Percentiles rank a stretch among this genome's conserved stretches.
These are phyloP conservation scores for Penicillium coffeae DNA, from an alignment of 495 filamentous ascomycete genomes.

Conservation along the genomic window DNA sequence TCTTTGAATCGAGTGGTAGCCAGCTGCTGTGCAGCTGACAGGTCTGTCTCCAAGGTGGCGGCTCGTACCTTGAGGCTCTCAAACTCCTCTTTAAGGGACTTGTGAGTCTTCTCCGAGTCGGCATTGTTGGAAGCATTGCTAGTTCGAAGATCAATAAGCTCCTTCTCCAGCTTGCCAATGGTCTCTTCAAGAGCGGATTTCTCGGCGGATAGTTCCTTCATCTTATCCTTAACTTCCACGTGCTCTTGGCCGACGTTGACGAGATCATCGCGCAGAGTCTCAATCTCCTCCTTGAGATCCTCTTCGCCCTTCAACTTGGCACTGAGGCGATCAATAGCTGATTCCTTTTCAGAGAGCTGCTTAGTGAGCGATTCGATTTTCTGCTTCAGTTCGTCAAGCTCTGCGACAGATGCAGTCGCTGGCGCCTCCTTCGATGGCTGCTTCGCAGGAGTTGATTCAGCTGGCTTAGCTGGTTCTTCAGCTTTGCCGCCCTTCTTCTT, in stretches of 20 bases:
- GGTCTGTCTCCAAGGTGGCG: slow-evolving; percentile 70
- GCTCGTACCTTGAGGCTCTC: slow-evolving; percentile 70
- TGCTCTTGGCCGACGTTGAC: slow-evolving; percentile 72
- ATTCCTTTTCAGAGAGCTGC: slow-evolving; percentile 69
- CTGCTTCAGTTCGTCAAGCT: slow-evolving; percentile 44
- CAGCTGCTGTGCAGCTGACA: slow-evolving; percentile 80
- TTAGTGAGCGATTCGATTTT: slow-evolving; percentile 53
- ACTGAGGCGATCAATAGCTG: slow-evolving; percentile 60
- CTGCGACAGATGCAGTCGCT: slow-evolving; percentile 7
- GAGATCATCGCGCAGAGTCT: slow-evolving; percentile 74
- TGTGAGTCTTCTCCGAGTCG: slow-evolving; percentile 53
- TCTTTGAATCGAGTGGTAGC: slow-evolving; percentile 86
- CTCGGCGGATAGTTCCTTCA: slow-evolving; percentile 62
- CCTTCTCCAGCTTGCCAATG: slow-evolving; percentile 61
- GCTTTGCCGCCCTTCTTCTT: slow-evolving; percentile 78
- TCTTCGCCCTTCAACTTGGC: slow-evolving; percentile 70
- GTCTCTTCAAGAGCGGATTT: slow-evolving; percentile 59
- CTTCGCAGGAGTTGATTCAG: slow-evolving; percentile 18
- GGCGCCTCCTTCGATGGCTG: slow-evolving; percentile 19
- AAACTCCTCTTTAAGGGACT: slow-evolving; percentile 63
- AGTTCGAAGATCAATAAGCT: slow-evolving; percentile 55
- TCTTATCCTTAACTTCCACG: slow-evolving; percentile 75
- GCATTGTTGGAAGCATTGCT: slow-evolving; percentile 46
- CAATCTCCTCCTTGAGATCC: slow-evolving; percentile 81
- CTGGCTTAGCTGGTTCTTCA: slow-evolving; percentile 36